phyloP scores from a whole-genome alignment of 345 rosid species.

The Boechera retrofracta region DNA sequence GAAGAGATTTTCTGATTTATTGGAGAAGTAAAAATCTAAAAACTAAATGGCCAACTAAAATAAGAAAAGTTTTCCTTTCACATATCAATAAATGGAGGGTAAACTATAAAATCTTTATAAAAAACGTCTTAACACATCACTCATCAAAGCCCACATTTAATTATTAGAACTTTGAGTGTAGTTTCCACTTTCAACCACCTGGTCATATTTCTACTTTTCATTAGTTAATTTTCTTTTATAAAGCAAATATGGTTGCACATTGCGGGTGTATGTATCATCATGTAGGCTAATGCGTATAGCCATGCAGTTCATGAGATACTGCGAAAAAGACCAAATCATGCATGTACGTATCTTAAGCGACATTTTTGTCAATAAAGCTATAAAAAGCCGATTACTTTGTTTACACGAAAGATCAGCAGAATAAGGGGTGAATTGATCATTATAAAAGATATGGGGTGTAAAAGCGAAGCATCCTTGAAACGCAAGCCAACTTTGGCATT shows the following conservation, averaged over 20 bases:
- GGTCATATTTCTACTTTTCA: slow-evolving; percentile 30
- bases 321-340: slow-evolving; percentile 43
- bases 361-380: slow-evolving; percentile 44
- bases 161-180: slow-evolving; percentile 31
- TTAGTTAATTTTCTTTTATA: slow-evolving; percentile 8
- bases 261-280: slow-evolving; percentile 23
- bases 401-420: slow-evolving; percentile 43
- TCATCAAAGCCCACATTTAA: slow-evolving; percentile 35
- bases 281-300: slow-evolving; percentile 44
- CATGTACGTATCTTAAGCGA: slow-evolving; percentile 45
- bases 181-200: slow-evolving; percentile 39
- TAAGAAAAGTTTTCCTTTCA: background rate
- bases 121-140: slow-evolving; percentile 11
- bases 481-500: slow-evolving; percentile 45
- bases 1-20: too few species aligned
- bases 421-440: slow-evolving; percentile 31
- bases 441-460: slow-evolving; percentile 20
- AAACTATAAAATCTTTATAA: slow-evolving; percentile 10
- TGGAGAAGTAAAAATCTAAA: background rate
- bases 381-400: slow-evolving; percentile 35
- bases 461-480: slow-evolving; percentile 46
- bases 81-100: background rate
- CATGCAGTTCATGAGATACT: slow-evolving; percentile 47
- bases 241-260: slow-evolving; percentile 31
- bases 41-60: background rate